These are phyloP conservation scores for Chrysopogon serrulatus DNA, from an alignment of 176 grass and related monocot genomes.

Conservation along the genomic window DNA sequence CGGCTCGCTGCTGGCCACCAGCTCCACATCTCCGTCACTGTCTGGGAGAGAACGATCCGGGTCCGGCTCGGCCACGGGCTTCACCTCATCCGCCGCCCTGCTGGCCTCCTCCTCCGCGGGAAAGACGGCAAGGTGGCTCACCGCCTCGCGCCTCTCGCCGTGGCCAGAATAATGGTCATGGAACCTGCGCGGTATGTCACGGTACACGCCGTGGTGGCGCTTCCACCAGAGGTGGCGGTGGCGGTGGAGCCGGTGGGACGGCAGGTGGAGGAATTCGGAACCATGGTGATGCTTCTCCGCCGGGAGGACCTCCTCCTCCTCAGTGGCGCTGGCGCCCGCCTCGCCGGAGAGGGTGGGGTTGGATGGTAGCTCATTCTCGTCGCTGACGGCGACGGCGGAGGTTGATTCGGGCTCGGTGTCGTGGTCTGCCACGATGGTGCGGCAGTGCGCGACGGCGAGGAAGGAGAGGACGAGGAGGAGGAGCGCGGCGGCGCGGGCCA, in stretches of 20 bases:
- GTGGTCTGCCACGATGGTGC: not conserved
- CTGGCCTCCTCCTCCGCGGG: not conserved
- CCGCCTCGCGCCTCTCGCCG: not conserved
- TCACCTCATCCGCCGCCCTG: not conserved
- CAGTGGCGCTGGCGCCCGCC: too few species aligned
- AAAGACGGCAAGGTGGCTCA: not conserved
- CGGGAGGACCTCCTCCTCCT: not conserved
- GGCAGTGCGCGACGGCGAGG: slow-evolving; percentile 30
- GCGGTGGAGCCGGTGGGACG: not conserved
- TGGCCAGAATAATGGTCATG: not conserved
- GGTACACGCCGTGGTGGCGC: not conserved
- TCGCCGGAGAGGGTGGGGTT: not conserved
- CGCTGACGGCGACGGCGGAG: not conserved
- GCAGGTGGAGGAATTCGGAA: not conserved
- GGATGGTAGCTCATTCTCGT: not conserved
- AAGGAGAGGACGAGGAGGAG: slow-evolving; percentile 28
- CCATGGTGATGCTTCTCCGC: not conserved
- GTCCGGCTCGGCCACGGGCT: slow-evolving; percentile 17
- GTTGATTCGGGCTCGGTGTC: not conserved
- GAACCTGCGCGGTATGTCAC: not conserved
- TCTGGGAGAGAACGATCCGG: not conserved
- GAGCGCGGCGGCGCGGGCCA: slow-evolving; percentile 40
- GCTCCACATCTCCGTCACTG: not conserved
- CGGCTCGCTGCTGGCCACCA: not conserved
- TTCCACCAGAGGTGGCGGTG: slow-evolving; percentile 8